Percentiles rank a stretch among this genome's conserved stretches.
Evolutionary conservation across 305 asterid species (phyloP).

Genomic region (Ruellia speciosa): DNA sequence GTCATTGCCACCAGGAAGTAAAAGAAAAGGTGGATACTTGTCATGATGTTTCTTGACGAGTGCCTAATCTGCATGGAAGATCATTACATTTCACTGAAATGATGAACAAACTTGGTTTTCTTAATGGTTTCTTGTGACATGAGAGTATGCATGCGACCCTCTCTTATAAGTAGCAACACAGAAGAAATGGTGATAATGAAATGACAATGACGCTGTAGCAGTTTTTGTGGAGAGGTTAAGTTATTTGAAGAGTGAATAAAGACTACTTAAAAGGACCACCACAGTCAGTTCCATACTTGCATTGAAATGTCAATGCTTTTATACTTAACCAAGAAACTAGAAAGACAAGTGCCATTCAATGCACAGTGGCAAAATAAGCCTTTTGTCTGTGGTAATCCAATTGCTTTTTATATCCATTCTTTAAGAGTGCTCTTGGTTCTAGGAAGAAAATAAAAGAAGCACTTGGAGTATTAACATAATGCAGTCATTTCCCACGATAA

Average conservation of each 20-base stretch:
- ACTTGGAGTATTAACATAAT: conserved; percentile 19
- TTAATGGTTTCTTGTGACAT: conserved; percentile 5
- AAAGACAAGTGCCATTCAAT: conserved; percentile 20
- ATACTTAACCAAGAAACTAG: conserved; percentile 14
- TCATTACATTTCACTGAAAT: not conserved
- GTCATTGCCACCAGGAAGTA: conserved; percentile 25
- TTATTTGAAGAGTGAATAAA: conserved; percentile 11
- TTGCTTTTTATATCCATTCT: conserved; percentile 16
- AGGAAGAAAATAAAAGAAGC: conserved; percentile 25
- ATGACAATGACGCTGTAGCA: too few relatives aligned
- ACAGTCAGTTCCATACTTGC: conserved; percentile 12
- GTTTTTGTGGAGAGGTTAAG: too few relatives aligned
- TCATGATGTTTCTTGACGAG: conserved; percentile 25
- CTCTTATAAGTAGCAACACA: too few relatives aligned
- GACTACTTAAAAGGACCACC: conserved; percentile 27
- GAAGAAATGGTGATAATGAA: too few relatives aligned
- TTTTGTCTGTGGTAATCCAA: conserved; percentile 12
- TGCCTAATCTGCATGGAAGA: not conserved
- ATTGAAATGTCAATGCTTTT: conserved; percentile 3
- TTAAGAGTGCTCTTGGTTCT: conserved; percentile 20
- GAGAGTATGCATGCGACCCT: too few relatives aligned
- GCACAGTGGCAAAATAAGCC: conserved; percentile 16
- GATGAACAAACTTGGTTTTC: not conserved
- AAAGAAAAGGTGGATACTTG: conserved; percentile 13
- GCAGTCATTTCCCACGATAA: too few relatives aligned